Evolutionary conservation across 148 eudicot genomes (phyloP), one percentile per base, ranked within the genome.

Genomic region (Diospyros kaki): DNA sequence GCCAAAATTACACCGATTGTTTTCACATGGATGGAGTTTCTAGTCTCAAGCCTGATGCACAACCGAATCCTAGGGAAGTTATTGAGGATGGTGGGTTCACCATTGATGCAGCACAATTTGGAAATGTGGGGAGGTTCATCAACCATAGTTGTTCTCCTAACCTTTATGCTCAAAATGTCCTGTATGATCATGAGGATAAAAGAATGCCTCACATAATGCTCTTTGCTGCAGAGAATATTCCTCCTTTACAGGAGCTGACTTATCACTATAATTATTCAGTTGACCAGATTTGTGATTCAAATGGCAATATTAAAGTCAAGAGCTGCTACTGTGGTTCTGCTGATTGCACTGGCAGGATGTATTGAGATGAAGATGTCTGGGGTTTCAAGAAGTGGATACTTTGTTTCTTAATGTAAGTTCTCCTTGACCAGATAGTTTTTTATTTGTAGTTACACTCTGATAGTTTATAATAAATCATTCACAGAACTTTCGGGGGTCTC

Each of bases 101-200:
- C 59, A 89, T 94, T 70, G 96, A 94, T 86, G 98, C 97, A 13
- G 88, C 84, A 13, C 55, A 56, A 0, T 89, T 70, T 82, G 98
- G 92, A 55, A 92, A 90, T 72, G 81, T 94, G 4, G 98, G 93
- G 65, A 84, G 98, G 83, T 94, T 94, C 65, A 86, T 94, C 48
- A 94, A 94, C 64, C 98, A 94, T 73, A 94, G 98, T 74, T 94
- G 98, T 69, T 82, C 93, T 38, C 98, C 98, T 7, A 94, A 94
- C 70, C 90, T 94, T 56, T 89, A 90, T 73, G 97, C 98, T 1
- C 98, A 92, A 70, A 87, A 90, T 80, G 97, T 94, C 6, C 86
- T 92, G 10, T 90, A 87, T 77, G 96, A 94, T 88, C 89, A 92
- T 7, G 94, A 92, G 9, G 93, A 92, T 68, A 84, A 71, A 73